Evolutionary conservation across 352 stramenopile genomes (phyloP).

Genomic region (Phytopythium boreale): DNA sequence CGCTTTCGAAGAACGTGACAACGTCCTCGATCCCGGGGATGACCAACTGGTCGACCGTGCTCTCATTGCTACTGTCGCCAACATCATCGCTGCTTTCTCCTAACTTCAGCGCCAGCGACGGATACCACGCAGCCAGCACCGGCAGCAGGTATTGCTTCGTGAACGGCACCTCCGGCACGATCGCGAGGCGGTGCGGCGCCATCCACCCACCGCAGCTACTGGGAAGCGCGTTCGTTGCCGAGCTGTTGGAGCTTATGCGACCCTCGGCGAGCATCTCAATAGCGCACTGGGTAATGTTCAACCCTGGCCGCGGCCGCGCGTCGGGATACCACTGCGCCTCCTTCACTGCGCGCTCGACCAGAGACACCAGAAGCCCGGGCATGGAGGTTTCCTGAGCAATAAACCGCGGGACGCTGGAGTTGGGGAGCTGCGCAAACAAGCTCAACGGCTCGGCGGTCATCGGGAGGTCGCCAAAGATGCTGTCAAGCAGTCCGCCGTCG

Average conservation of each 20-base stretch:
- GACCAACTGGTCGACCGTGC: conserved; percentile 5
- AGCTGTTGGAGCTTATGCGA: neutral
- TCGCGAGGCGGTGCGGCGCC: conserved; percentile 21
- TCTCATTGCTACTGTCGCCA: conserved; percentile 3
- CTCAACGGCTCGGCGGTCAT: neutral
- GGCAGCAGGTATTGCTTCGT: conserved; percentile 41
- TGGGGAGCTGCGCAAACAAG: neutral
- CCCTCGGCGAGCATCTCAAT: conserved; percentile 9
- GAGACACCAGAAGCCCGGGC: conserved; percentile 47
- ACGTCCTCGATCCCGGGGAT: conserved; percentile 38
- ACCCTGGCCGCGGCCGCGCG: neutral
- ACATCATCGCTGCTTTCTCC: neutral
- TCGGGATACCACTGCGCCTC: conserved; percentile 15
- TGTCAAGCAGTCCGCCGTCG: conserved; percentile 7
- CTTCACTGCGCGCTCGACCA: conserved; percentile 32
- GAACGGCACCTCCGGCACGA: conserved; percentile 31
- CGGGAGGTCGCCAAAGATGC: neutral
- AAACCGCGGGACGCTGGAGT: conserved; percentile 11
- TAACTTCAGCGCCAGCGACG: conserved; percentile 21
- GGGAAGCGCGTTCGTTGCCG: conserved; percentile 9
- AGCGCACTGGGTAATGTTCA: neutral
- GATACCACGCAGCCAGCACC: conserved; percentile 38
- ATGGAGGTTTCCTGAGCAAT: conserved; percentile 58
- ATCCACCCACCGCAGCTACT: conserved; percentile 9
- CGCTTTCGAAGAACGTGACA: conserved; percentile 33